These are phyloP conservation scores for Rubus idaeus DNA, from an alignment of 306 rosid species.

Conservation along the genomic window DNA sequence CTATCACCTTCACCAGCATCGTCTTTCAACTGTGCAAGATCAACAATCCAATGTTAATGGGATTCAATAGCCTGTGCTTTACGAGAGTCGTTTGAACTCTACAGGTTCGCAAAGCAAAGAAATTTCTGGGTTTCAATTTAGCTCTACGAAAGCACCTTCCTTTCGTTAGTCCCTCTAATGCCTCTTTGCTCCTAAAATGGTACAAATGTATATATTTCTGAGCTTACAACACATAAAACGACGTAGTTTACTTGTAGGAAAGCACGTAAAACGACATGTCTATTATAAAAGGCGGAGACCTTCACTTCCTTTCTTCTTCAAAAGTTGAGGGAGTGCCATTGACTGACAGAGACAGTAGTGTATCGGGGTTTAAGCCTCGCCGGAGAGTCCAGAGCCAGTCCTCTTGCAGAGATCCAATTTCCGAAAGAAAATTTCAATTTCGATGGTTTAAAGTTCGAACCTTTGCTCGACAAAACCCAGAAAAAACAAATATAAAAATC, in stretches of 20 bases:
- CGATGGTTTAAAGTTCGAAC: background rate
- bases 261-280: background rate
- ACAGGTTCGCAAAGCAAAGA: background rate
- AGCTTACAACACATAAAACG: background rate
- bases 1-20: background rate
- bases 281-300: background rate
- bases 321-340: background rate
- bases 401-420: background rate
- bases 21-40: background rate
- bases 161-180: too few relatives aligned
- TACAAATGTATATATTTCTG: too few relatives aligned
- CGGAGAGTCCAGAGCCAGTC: background rate
- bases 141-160: too few relatives aligned
- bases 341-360: too few relatives aligned
- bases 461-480: slow-evolving; percentile 18
- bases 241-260: background rate
- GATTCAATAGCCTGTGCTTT: background rate
- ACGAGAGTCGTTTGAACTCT: background rate
- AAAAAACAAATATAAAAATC: background rate
- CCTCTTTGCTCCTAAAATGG: too few relatives aligned
- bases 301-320: background rate
- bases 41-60: background rate
- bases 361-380: background rate
- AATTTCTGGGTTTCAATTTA: background rate
- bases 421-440: background rate